Percentiles rank a stretch among this genome's conserved stretches.
Conservation (phyloP, 805 yeast species). For the Schwanniomyces yamadae region DNA sequence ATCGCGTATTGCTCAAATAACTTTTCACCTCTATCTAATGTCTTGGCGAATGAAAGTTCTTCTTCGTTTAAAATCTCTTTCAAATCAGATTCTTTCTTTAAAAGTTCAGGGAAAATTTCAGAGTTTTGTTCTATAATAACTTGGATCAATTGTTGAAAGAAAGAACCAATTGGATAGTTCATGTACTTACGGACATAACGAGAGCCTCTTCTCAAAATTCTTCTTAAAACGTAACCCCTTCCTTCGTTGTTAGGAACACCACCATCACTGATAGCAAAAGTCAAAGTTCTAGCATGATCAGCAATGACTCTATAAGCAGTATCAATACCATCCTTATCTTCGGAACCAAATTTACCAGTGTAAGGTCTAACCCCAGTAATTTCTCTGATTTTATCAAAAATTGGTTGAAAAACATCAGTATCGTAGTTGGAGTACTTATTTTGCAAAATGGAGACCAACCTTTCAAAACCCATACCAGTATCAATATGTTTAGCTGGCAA, state of each 20-base stretch:
- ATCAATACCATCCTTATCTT: conserved; percentile 91
- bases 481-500: conserved; percentile 95
- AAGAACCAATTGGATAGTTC: conserved; percentile 92
- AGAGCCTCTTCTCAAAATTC: conserved; percentile 97
- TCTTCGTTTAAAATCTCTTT: conserved; percentile 94
- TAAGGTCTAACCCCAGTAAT: conserved; percentile 91
- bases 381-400: conserved; percentile 83
- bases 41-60: conserved; percentile 91
- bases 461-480: conserved; percentile 98
- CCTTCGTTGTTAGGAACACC: conserved; percentile 99
- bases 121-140: conserved; percentile 85
- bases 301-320: conserved; percentile 98
- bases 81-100: conserved; percentile 66
- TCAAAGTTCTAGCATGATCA: conserved; percentile 96
- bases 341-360: conserved; percentile 89
- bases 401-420: conserved; percentile 92
- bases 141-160: conserved; percentile 90
- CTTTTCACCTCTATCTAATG: conserved; percentile 97
- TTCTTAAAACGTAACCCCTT: conserved; percentile 95
- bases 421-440: conserved; percentile 92
- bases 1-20: conserved; percentile 91
- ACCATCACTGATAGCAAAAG: conserved; percentile 96
- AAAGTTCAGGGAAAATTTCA: conserved; percentile 89
- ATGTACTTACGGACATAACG: conserved; percentile 95
- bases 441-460: conserved; percentile 92